Evolutionary conservation across 2,329 filamentous ascomycete genomes (phyloP).

Genomic region (Corynespora cassiicola): DNA sequence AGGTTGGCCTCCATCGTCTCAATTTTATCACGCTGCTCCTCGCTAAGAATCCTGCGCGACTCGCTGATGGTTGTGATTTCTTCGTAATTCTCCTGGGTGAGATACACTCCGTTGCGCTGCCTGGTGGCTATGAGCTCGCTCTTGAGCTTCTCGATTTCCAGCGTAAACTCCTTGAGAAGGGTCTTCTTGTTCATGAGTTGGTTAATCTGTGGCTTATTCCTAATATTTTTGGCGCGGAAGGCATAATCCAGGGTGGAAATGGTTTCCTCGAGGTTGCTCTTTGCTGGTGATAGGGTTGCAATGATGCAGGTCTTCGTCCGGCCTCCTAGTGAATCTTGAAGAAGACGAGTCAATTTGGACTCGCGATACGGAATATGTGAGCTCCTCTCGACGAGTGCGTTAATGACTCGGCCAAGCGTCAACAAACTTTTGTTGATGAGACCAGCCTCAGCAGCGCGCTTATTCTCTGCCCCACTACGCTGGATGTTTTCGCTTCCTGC

Average conservation of each 20-base stretch:
- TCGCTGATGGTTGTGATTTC: constrained; percentile 92
- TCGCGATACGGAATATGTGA: constrained; percentile 92
- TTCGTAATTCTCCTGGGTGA: constrained; percentile 87
- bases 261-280: constrained; percentile 95
- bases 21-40: constrained; percentile 91
- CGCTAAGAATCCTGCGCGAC: constrained; percentile 85
- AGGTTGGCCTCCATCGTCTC: constrained; percentile 90
- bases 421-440: constrained; percentile 98
- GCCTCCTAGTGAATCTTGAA: constrained; percentile 96
- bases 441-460: constrained; percentile 92
- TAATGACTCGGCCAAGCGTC: constrained; percentile 95
- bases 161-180: constrained; percentile 84
- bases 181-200: constrained; percentile 92
- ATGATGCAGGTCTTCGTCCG: constrained; percentile 99
- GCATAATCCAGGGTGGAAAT: constrained; percentile 98
- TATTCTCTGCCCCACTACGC: constrained; percentile 95
- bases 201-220: constrained; percentile 96
- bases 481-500: constrained; percentile 98
- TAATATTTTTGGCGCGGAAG: constrained; percentile 97
- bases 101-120: constrained; percentile 92
- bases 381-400: constrained; percentile 89
- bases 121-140: constrained; percentile 91
- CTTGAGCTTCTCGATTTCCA: constrained; percentile 93
- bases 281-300: constrained; percentile 91
- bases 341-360: constrained; percentile 90